Evolutionary conservation across 2,329 filamentous ascomycete genomes (phyloP).

Genomic region (Metarhizium robertsii): DNA sequence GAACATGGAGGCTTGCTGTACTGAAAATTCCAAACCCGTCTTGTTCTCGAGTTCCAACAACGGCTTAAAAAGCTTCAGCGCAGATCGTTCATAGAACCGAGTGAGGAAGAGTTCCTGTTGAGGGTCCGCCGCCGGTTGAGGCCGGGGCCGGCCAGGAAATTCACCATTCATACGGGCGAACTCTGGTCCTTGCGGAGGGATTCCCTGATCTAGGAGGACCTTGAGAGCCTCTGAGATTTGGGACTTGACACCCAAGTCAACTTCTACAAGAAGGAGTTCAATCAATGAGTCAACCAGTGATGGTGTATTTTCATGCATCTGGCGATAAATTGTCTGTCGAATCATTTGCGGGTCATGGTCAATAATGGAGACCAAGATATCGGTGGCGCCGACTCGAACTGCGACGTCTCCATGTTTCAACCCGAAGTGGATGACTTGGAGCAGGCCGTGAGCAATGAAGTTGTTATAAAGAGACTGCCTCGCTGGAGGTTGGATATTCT

Average conservation of each 20-base stretch:
- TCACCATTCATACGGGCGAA: slow-evolving; percentile 59
- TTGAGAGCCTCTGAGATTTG: slow-evolving; percentile 95
- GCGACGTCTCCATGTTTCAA: slow-evolving; percentile 75
- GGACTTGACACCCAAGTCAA: slow-evolving; percentile 87
- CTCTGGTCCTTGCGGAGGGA: slow-evolving; percentile 38
- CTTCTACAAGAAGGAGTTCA: slow-evolving; percentile 81
- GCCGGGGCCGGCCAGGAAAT: slow-evolving; percentile 53
- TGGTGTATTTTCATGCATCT: slow-evolving; percentile 76
- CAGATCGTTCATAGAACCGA: slow-evolving; percentile 83
- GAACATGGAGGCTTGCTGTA: slow-evolving; percentile 83
- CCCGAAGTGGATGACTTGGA: slow-evolving; percentile 86
- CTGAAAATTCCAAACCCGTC: slow-evolving; percentile 59
- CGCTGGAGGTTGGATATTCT: slow-evolving; percentile 79
- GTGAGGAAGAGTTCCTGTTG: slow-evolving; percentile 80
- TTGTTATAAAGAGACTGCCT: slow-evolving; percentile 80
- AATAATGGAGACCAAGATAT: slow-evolving; percentile 87
- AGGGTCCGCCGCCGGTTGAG: slow-evolving; percentile 46
- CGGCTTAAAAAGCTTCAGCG: slow-evolving; percentile 76
- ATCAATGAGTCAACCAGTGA: slow-evolving; percentile 88
- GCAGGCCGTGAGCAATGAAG: slow-evolving; percentile 78
- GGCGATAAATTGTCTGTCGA: slow-evolving; percentile 83
- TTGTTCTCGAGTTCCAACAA: slow-evolving; percentile 69
- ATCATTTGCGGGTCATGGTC: slow-evolving; percentile 96
- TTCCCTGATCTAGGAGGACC: slow-evolving; percentile 72
- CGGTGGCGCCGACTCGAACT: slow-evolving; percentile 84